Percentiles rank a stretch among this genome's conserved stretches.
Conservation (phyloP, 345 rosid genomes). For the Diplotaxis tenuifolia region DNA sequence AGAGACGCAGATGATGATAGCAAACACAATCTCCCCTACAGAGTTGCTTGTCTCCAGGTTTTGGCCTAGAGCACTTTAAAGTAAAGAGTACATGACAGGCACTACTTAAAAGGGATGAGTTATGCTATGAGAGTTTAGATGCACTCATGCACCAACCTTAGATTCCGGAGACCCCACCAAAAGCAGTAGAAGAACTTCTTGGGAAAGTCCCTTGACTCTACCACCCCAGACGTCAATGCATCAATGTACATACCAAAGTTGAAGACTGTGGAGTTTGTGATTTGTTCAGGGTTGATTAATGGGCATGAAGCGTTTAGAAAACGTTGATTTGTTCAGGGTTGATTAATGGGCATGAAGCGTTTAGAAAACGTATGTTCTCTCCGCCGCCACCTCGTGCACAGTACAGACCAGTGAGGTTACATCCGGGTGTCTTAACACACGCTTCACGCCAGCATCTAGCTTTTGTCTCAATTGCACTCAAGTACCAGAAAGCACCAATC, state of each 20-base stretch:
- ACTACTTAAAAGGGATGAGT: too few relatives aligned
- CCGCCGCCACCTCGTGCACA: neutral
- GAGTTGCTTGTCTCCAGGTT: constrained; percentile 41
- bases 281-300: constrained; percentile 13
- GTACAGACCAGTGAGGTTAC: neutral
- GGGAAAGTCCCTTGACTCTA: constrained; percentile 12
- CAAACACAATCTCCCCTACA: neutral
- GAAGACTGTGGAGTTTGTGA: constrained; percentile 15
- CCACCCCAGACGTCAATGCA: constrained; percentile 25
- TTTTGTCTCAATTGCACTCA: constrained; percentile 20
- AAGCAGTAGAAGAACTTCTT: constrained; percentile 31
- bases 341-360: constrained; percentile 23
- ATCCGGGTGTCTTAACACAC: neutral
- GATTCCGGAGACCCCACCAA: constrained; percentile 34
- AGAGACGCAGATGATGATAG: neutral
- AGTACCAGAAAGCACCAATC: constrained; percentile 37
- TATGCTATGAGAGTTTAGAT: neutral
- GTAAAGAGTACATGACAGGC: too few relatives aligned
- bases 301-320: constrained; percentile 17
- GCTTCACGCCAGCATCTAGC: constrained; percentile 19
- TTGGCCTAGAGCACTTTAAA: constrained; percentile 49
- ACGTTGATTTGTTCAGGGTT: constrained; percentile 5
- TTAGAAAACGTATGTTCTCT: neutral
- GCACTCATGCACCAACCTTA: constrained; percentile 29
- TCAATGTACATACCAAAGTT: constrained; percentile 37